phyloP scores from a whole-genome alignment of 768 basidiomycete species.

The Xerocomus brunneocitrinus region DNA sequence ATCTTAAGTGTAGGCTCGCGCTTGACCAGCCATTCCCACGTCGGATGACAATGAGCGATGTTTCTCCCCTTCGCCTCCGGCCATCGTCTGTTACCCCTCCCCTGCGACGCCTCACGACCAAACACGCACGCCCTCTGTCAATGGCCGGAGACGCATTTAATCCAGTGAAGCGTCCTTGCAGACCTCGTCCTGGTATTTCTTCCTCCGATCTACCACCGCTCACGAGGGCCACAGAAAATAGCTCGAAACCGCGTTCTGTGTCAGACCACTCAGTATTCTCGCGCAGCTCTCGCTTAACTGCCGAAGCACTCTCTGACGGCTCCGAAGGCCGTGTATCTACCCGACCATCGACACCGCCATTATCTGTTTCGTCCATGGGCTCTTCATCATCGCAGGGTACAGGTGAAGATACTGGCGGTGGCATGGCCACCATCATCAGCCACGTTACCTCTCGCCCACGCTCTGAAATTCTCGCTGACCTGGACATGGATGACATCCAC shows the following conservation, averaged over 20 bases:
- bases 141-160: conserved; percentile 26
- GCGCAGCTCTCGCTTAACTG: conserved; percentile 21
- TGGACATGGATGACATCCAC: conserved; percentile 31
- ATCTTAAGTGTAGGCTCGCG: conserved; percentile 29
- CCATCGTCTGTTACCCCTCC: conserved; percentile 27
- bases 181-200: conserved; percentile 16
- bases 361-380: conserved; percentile 24
- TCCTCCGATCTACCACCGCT: conserved; percentile 13
- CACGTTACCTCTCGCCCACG: conserved; percentile 30
- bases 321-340: conserved; percentile 23
- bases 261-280: conserved; percentile 18
- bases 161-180: conserved; percentile 28
- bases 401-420: conserved; percentile 16
- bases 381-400: conserved; percentile 23
- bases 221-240: conserved; percentile 17
- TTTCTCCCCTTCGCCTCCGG: conserved; percentile 33
- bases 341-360: conserved; percentile 28
- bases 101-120: conserved; percentile 23
- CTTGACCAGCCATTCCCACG: conserved; percentile 29
- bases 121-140: conserved; percentile 24
- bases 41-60: conserved; percentile 34
- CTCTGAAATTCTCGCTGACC: conserved; percentile 35
- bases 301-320: conserved; percentile 14
- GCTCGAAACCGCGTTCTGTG: conserved; percentile 11
- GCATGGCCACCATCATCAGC: conserved; percentile 37